phyloP scores from a whole-genome alignment of 108 stramenopile species.

The Hondaea fermentalgiana region DNA sequence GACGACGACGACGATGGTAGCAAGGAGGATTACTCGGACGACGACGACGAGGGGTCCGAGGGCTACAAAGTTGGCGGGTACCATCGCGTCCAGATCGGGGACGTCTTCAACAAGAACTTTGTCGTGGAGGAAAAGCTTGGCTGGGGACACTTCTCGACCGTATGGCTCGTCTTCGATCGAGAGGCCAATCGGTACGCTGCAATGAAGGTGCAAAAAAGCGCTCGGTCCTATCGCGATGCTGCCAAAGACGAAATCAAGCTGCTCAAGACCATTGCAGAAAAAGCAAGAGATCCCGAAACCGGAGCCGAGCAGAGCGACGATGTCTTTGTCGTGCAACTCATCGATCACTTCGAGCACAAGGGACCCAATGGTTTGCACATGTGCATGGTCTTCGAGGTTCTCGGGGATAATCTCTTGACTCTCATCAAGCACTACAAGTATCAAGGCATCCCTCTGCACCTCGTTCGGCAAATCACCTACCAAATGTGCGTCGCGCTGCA shows the following conservation, averaged over 20 bases:
- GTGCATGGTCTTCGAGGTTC: constrained; percentile 95
- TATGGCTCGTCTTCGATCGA: constrained; percentile 74
- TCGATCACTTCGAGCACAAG: constrained; percentile 85
- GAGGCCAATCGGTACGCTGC: constrained; percentile 57
- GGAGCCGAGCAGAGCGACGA: constrained; percentile 39
- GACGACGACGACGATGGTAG: background rate
- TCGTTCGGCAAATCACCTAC: constrained; percentile 75
- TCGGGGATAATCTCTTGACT: constrained; percentile 84
- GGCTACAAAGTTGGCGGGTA: constrained; percentile 87
- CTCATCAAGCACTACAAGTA: constrained; percentile 82
- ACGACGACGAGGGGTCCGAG: constrained; percentile 81
- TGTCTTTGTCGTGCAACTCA: constrained; percentile 63
- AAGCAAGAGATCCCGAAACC: background rate
- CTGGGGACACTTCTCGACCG: constrained; percentile 99
- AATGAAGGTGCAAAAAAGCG: constrained; percentile 92
- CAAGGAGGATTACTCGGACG: constrained; percentile 78
- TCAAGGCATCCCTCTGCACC: constrained; percentile 79
- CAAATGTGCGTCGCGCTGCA: constrained; percentile 83
- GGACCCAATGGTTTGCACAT: constrained; percentile 91
- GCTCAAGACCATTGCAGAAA: constrained; percentile 58
- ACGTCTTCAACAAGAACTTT: constrained; percentile 65
- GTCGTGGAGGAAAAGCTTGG: constrained; percentile 91
- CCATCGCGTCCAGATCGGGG: constrained; percentile 82
- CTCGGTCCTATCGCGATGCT: constrained; percentile 92
- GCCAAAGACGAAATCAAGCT: constrained; percentile 94